Conservation (phyloP, 2,329 filamentous ascomycete genomes). For the Aureobasidium sp. region DNA sequence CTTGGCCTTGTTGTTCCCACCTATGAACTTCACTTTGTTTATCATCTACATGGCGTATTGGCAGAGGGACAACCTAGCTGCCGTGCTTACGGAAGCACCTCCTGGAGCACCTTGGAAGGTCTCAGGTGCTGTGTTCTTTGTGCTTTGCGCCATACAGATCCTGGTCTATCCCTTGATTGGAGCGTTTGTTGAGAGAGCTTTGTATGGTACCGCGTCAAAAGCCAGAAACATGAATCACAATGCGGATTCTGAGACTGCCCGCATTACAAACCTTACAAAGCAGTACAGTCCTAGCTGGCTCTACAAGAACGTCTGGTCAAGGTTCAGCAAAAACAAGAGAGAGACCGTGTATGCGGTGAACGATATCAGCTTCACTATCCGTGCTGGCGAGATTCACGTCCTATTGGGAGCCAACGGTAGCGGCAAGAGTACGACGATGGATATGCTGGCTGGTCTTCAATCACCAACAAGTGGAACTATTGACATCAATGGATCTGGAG, state of each 20-base stretch:
- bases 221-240: slow-evolving; percentile 34
- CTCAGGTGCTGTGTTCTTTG: slow-evolving; percentile 66
- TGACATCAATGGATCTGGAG: slow-evolving; percentile 65
- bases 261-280: slow-evolving; percentile 67
- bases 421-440: slow-evolving; percentile 82
- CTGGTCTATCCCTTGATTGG: slow-evolving; percentile 68
- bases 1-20: slow-evolving; percentile 69
- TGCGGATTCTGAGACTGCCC: slow-evolving; percentile 47
- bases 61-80: slow-evolving; percentile 52
- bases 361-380: slow-evolving; percentile 59
- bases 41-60: slow-evolving; percentile 70
- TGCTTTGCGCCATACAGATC: slow-evolving; percentile 70
- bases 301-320: slow-evolving; percentile 34
- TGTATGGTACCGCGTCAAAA: slow-evolving; percentile 65
- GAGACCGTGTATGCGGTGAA: slow-evolving; percentile 72
- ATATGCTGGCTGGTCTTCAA: slow-evolving; percentile 76
- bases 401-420: slow-evolving; percentile 82
- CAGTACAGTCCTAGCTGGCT: slow-evolving; percentile 61
- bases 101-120: slow-evolving; percentile 52
- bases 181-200: slow-evolving; percentile 59
- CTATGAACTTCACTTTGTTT: slow-evolving; percentile 83
- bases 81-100: slow-evolving; percentile 53
- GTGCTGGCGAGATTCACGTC: slow-evolving; percentile 74
- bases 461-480: slow-evolving; percentile 69
- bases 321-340: slow-evolving; percentile 41